These are phyloP conservation scores for Suillus subluteus DNA, from an alignment of 768 basidiomycete species.

Conservation along the genomic window DNA sequence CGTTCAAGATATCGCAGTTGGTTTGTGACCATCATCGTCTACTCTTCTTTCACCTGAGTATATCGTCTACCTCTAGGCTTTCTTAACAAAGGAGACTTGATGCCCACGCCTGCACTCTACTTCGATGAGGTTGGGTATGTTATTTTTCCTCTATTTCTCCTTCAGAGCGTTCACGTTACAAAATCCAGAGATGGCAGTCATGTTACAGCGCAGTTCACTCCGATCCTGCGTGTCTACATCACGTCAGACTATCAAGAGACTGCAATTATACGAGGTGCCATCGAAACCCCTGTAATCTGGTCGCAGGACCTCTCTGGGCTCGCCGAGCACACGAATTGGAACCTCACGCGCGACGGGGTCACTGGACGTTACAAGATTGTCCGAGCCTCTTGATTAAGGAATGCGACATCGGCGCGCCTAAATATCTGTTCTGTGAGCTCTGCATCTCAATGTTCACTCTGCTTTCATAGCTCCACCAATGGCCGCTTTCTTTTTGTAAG, in stretches of 20 bases:
- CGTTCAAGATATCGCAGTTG: background rate
- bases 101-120: background rate
- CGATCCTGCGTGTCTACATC: constrained; percentile 1
- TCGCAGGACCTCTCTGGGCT: background rate
- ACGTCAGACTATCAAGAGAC: constrained; percentile 9
- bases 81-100: background rate
- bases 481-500: background rate
- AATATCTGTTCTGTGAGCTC: background rate
- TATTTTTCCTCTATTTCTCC: background rate
- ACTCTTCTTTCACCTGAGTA: no score
- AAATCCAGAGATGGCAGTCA: background rate
- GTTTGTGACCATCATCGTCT: background rate
- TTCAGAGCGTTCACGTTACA: background rate
- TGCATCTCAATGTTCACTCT: background rate
- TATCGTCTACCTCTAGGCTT: background rate
- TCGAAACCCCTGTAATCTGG: constrained; percentile 1
- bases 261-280: background rate
- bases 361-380: background rate
- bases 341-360: background rate
- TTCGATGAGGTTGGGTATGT: constrained; percentile 5
- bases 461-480: background rate
- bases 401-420: background rate
- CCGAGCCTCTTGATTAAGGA: background rate
- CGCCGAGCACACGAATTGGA: background rate
- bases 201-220: background rate